These are phyloP conservation scores for Penicillium janthinellum DNA, from an alignment of 2,329 filamentous ascomycete genomes.

Conservation along the genomic window DNA sequence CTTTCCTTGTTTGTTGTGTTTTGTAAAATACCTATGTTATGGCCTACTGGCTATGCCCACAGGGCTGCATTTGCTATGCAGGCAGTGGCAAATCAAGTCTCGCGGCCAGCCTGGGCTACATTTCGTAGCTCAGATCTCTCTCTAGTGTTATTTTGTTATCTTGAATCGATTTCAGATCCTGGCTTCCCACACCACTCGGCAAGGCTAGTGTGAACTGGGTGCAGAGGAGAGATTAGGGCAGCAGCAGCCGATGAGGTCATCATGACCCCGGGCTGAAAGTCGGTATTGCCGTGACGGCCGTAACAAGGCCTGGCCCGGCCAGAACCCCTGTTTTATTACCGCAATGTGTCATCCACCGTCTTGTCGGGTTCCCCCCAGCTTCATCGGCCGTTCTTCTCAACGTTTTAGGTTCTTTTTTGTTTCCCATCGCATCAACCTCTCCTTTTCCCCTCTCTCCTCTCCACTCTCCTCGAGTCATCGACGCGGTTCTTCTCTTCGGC, in stretches of 20 bases:
- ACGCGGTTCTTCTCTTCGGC: neutral
- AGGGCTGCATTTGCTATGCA: too few species aligned
- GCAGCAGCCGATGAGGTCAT: neutral
- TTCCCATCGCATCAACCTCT: neutral
- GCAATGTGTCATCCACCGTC: neutral
- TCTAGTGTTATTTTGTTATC: too few species aligned
- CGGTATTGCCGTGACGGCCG: neutral
- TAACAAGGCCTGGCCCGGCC: neutral
- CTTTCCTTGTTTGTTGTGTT: too few species aligned
- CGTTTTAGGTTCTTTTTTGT: neutral
- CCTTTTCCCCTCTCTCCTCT: neutral
- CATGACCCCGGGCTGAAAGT: neutral
- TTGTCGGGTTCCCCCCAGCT: neutral
- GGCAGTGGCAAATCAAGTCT: too few species aligned
- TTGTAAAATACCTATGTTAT: too few species aligned
- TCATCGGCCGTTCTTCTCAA: slow-evolving; percentile 6
- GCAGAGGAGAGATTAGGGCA: neutral
- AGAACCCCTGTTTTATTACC: neutral
- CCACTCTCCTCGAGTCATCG: neutral
- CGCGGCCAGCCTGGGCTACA: too few species aligned
- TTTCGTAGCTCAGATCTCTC: too few species aligned
- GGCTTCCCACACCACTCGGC: neutral
- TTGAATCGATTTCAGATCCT: too few species aligned
- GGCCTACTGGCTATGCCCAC: too few species aligned
- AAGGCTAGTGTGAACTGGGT: neutral